Evolutionary conservation across 2,329 filamentous ascomycete genomes (phyloP).

Genomic region (Alternaria novae-zelandiae): DNA sequence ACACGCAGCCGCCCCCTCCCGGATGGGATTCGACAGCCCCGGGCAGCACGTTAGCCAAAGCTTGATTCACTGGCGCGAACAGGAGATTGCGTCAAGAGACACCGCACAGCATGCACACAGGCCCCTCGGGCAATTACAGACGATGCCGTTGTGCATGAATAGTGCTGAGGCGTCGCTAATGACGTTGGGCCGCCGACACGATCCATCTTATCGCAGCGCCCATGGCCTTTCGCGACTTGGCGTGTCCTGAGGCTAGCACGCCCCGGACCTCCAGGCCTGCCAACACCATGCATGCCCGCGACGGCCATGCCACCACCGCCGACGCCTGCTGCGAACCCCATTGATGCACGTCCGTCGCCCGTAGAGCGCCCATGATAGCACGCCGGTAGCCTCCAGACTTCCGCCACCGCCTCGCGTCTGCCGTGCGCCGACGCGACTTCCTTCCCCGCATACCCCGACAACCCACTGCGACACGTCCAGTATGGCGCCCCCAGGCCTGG

Average conservation of each 20-base stretch:
- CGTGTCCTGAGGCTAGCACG: neutral
- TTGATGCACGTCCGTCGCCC: neutral
- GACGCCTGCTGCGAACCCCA: neutral
- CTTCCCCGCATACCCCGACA: constrained; percentile 15
- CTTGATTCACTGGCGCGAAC: constrained; percentile 24
- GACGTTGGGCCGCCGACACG: neutral
- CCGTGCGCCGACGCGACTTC: constrained; percentile 8
- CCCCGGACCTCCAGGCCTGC: neutral
- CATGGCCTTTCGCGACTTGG: neutral
- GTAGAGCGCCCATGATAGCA: neutral
- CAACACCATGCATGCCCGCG: neutral
- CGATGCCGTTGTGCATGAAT: neutral
- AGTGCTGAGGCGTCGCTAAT: neutral
- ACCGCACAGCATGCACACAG: neutral
- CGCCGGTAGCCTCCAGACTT: neutral
- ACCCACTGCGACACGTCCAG: constrained; percentile 7
- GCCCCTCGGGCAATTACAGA: neutral
- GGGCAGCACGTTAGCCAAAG: constrained; percentile 29
- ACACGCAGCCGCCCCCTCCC: constrained; percentile 5
- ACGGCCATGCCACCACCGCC: neutral
- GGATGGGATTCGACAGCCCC: constrained; percentile 8
- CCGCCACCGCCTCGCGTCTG: neutral
- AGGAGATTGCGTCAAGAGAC: constrained; percentile 3
- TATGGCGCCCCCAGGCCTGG: constrained; percentile 44
- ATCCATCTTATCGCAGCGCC: neutral